phyloP scores from a whole-genome alignment of 306 rosid species.

The Quercus wislizeni region DNA sequence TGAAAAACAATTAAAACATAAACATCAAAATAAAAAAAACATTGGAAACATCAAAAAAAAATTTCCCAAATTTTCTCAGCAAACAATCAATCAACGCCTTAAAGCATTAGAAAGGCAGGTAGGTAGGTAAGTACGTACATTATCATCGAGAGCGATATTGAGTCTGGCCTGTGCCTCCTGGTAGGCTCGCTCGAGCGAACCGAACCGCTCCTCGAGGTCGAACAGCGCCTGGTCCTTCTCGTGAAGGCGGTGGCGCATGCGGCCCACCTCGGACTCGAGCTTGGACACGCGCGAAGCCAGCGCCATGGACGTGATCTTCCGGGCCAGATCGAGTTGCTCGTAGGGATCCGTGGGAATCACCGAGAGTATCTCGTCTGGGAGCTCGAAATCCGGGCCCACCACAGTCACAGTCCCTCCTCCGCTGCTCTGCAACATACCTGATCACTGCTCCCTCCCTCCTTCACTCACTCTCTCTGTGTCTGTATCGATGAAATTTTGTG shows the following conservation, averaged over 20 bases:
- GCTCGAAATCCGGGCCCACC: slow-evolving; percentile 40
- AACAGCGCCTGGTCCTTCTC: slow-evolving; percentile 57
- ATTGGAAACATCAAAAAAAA: not conserved
- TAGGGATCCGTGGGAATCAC: slow-evolving; percentile 86
- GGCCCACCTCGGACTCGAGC: slow-evolving; percentile 60
- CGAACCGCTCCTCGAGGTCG: slow-evolving; percentile 57
- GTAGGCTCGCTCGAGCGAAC: slow-evolving; percentile 42
- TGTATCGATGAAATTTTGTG: not conserved
- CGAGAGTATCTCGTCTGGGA: slow-evolving; percentile 64
- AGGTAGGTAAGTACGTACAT: slow-evolving; percentile 29
- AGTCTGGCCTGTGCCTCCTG: slow-evolving; percentile 58
- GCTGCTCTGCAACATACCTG: slow-evolving; percentile 36
- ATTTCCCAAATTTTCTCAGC: too few relatives aligned
- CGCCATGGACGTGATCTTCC: slow-evolving; percentile 92
- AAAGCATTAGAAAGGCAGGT: not conserved
- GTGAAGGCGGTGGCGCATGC: slow-evolving; percentile 50
- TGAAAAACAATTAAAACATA: too few relatives aligned
- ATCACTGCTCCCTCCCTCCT: slow-evolving; percentile 8
- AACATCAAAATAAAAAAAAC: too few relatives aligned
- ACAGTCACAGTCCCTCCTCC: not conserved
- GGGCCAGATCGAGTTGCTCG: slow-evolving; percentile 91
- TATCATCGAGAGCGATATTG: slow-evolving; percentile 54
- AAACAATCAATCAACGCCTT: too few relatives aligned
- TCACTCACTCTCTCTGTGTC: not conserved
- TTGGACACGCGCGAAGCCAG: slow-evolving; percentile 79